Conservation (phyloP, 805 yeast species). For the Yarrowia sp. region DNA sequence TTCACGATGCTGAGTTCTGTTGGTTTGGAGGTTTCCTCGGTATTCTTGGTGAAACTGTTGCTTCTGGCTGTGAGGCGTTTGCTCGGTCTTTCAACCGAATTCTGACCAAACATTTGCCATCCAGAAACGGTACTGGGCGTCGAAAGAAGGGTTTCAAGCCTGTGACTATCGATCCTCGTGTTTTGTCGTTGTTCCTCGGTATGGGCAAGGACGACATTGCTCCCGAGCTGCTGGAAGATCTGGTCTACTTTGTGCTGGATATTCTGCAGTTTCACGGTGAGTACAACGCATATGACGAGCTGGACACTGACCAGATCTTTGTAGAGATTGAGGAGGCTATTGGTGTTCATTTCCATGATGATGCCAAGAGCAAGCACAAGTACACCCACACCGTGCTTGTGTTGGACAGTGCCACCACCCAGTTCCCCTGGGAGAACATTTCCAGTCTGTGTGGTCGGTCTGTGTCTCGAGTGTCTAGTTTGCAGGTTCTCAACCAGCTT, state of each 20-base stretch:
- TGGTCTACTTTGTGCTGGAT: constrained; percentile 62
- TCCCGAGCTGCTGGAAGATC: constrained; percentile 53
- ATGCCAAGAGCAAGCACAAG: constrained; percentile 25
- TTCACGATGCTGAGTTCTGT: constrained; percentile 55
- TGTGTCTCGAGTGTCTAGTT: constrained; percentile 73
- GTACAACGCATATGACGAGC: constrained; percentile 60
- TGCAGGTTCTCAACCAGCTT: constrained; percentile 45
- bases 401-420: constrained; percentile 62
- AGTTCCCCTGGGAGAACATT: constrained; percentile 88
- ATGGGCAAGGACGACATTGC: constrained; percentile 43
- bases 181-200: constrained; percentile 53
- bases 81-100: constrained; percentile 43
- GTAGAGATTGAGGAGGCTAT: constrained; percentile 52
- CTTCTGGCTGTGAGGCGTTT: constrained; percentile 39
- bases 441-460: constrained; percentile 54
- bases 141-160: constrained; percentile 27
- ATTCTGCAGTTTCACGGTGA: constrained; percentile 61
- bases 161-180: constrained; percentile 45
- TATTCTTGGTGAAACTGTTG: constrained; percentile 35
- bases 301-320: constrained; percentile 57
- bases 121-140: constrained; percentile 41
- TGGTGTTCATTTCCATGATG: constrained; percentile 32
- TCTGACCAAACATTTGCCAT: constrained; percentile 49
- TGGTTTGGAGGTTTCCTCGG: constrained; percentile 83
- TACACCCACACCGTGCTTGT: constrained; percentile 64